Evolutionary conservation across 331 rosid species (phyloP).

Genomic region (Spiraea crenata): DNA sequence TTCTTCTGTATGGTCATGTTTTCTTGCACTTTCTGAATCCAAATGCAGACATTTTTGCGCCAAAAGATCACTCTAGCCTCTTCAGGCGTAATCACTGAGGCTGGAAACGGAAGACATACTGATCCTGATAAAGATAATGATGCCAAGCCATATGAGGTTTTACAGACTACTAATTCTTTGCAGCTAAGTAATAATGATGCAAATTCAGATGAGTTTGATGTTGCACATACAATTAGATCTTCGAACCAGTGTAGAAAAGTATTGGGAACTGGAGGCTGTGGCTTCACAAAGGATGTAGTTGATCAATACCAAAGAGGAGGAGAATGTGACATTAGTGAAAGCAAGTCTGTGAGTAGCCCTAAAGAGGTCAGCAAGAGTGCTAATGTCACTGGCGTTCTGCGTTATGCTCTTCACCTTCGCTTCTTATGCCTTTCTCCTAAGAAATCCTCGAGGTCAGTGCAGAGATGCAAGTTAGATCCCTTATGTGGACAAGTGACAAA

Average conservation of each 20-base stretch:
- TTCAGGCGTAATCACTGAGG: constrained; percentile 27
- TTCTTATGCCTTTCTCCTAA: constrained; percentile 72
- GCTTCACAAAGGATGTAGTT: not conserved
- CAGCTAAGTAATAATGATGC: constrained; percentile 9
- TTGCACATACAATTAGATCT: not conserved
- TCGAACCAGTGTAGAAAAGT: constrained; percentile 3
- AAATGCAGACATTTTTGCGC: constrained; percentile 64
- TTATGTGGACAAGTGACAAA: constrained; percentile 34
- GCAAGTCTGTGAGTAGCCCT: constrained; percentile 31
- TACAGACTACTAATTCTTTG: constrained; percentile 15
- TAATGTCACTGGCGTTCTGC: constrained; percentile 51
- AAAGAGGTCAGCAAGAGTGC: constrained; percentile 42
- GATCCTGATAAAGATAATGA: constrained; percentile 29
- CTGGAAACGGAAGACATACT: constrained; percentile 33
- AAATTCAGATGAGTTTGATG: constrained; percentile 6
- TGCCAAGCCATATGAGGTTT: constrained; percentile 25
- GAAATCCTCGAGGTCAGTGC: constrained; percentile 57
- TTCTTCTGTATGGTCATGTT: not conserved
- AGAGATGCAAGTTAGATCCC: constrained; percentile 51
- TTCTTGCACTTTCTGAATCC: not conserved
- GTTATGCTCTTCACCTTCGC: constrained; percentile 90
- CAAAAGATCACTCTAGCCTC: constrained; percentile 68
- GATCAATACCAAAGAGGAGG: constrained; percentile 6
- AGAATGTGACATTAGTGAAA: constrained; percentile 22
- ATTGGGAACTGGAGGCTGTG: not conserved